These are phyloP conservation scores for Rhododendron simsii DNA, from an alignment of 148 eudicot genomes.

Conservation along the genomic window DNA sequence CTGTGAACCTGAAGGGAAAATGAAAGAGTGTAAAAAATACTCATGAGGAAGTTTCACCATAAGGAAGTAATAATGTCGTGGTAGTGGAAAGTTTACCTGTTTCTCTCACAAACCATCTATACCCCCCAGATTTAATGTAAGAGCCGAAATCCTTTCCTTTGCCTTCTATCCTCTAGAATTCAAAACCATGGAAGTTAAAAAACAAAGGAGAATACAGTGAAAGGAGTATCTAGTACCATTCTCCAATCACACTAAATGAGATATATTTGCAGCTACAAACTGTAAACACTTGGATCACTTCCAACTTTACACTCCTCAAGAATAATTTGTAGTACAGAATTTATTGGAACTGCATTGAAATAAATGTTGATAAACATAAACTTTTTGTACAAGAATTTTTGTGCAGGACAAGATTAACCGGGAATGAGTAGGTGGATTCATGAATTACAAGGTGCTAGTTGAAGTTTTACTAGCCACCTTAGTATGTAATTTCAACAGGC, in stretches of 20 bases:
- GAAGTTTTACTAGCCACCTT: not conserved
- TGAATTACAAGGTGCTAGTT: not conserved
- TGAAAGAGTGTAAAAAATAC: not conserved
- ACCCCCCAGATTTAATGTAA: constrained; percentile 66
- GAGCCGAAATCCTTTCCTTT: constrained; percentile 91
- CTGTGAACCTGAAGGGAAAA: constrained; percentile 54
- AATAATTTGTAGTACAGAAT: not conserved
- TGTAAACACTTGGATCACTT: not conserved
- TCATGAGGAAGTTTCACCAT: not conserved
- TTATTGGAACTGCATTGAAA: not conserved
- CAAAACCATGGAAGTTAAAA: not conserved
- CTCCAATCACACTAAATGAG: not conserved
- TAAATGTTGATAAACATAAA: not conserved
- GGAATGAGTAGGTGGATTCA: not conserved
- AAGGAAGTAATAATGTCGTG: not conserved
- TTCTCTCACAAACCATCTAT: constrained; percentile 94
- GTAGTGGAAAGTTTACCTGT: constrained; percentile 48
- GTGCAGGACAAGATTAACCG: not conserved
- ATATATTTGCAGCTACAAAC: not conserved
- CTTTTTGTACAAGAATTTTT: not conserved
- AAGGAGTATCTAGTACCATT: not conserved
- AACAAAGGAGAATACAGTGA: not conserved
- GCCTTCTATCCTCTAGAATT: constrained; percentile 74
- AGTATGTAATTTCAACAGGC: not conserved
- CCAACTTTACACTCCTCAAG: not conserved